Evolutionary conservation across 768 basidiomycete species (phyloP).

Genomic region (Pleurotus ostreatus): DNA sequence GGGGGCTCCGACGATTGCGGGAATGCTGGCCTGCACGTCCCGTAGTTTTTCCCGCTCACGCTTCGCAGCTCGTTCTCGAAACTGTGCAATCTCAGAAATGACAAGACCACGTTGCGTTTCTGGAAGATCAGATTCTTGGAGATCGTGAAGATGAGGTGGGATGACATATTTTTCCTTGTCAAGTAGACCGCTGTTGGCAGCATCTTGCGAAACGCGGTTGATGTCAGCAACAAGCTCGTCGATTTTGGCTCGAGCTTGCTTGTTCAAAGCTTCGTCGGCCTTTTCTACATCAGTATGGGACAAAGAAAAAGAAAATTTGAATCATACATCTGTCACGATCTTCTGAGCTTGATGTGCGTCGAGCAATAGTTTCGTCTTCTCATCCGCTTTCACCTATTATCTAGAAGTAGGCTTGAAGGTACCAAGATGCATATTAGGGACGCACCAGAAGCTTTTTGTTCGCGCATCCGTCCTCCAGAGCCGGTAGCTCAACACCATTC

Average conservation of each 20-base stretch:
- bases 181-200: conserved; percentile 66
- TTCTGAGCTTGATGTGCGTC: conserved; percentile 81
- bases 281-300: conserved; percentile 23
- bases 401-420: conserved; percentile 42
- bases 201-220: conserved; percentile 67
- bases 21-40: conserved; percentile 63
- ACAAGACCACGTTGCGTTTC: conserved; percentile 91
- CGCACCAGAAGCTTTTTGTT: conserved; percentile 62
- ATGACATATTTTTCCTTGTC: conserved; percentile 88
- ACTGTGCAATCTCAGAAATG: conserved; percentile 94
- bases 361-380: conserved; percentile 85
- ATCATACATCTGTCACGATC: conserved; percentile 76
- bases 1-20: conserved; percentile 42
- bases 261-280: conserved; percentile 66
- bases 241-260: conserved; percentile 62
- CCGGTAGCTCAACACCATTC: conserved; percentile 50
- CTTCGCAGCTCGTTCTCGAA: conserved; percentile 91
- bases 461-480: conserved; percentile 46
- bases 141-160: conserved; percentile 93
- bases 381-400: conserved; percentile 86
- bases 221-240: conserved; percentile 68
- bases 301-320: neutral
- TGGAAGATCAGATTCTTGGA: conserved; percentile 94
- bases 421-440: conserved; percentile 33
- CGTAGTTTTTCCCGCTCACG: conserved; percentile 85